Evolutionary conservation across 495 filamentous ascomycete genomes (phyloP).

Genomic region (Pseudevernia furfuracea): DNA sequence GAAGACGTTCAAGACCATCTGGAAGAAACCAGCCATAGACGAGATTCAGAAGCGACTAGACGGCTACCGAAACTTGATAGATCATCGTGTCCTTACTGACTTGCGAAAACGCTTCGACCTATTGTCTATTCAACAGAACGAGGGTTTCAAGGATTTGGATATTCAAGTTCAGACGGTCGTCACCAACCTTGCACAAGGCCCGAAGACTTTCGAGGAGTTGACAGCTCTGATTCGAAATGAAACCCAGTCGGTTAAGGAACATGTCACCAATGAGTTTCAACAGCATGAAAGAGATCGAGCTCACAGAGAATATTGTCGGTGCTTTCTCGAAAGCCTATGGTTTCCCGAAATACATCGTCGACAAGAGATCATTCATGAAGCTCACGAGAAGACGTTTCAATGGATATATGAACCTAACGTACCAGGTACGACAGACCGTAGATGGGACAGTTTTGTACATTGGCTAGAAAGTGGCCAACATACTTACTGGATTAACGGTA

Average conservation of each 20-base stretch:
- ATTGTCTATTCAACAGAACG: neutral
- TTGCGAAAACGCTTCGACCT: too few relatives aligned
- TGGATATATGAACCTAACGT: constrained; percentile 11
- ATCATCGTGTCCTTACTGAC: too few relatives aligned
- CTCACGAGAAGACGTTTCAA: constrained; percentile 16
- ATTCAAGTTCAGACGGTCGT: neutral
- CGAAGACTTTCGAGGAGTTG: neutral
- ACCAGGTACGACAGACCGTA: neutral
- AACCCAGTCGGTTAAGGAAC: neutral
- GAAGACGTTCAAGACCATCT: neutral
- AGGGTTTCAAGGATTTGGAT: neutral
- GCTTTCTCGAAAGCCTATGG: neutral
- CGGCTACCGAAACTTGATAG: too few relatives aligned
- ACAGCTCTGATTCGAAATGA: neutral
- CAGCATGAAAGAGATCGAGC: neutral
- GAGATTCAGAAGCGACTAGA: neutral
- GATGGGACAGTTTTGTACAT: neutral
- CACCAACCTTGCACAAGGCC: neutral
- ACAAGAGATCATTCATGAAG: constrained; percentile 1
- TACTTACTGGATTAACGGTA: neutral
- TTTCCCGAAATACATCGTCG: constrained; percentile 12
- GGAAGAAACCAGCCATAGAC: neutral
- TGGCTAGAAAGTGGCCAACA: neutral
- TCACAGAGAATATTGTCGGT: neutral
- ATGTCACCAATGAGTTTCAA: neutral